Percentiles rank a stretch among this genome's conserved stretches.
Evolutionary conservation across 2,329 filamentous ascomycete species (phyloP).

Genomic region (Conoideocrella luteorostrata): DNA sequence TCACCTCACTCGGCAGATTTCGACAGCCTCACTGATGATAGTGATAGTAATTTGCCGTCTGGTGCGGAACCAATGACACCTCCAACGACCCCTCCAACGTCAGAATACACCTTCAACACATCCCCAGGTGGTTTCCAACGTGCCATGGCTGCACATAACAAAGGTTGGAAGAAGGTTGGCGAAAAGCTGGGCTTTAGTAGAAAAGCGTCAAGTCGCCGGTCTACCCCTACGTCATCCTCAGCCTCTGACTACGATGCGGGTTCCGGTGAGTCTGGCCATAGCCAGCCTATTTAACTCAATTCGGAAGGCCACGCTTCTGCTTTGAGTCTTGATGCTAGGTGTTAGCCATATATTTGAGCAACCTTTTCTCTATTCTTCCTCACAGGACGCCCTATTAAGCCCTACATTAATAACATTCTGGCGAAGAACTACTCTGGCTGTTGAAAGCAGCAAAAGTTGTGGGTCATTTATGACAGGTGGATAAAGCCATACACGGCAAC

Average conservation of each 20-base stretch:
- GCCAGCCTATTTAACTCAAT: slow-evolving; percentile 42
- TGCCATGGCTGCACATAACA: slow-evolving; percentile 47
- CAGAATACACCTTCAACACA: slow-evolving; percentile 46
- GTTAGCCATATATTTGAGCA: no score
- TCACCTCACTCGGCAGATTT: slow-evolving; percentile 41
- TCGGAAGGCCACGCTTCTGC: no score
- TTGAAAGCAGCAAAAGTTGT: no score
- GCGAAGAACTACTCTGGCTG: no score
- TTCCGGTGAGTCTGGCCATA: slow-evolving; percentile 28
- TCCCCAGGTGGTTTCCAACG: slow-evolving; percentile 49
- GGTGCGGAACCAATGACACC: slow-evolving; percentile 63
- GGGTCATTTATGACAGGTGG: not conserved
- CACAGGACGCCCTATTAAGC: no score
- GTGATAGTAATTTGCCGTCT: slow-evolving; percentile 50
- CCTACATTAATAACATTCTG: no score
- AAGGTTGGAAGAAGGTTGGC: slow-evolving; percentile 59
- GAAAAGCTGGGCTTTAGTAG: slow-evolving; percentile 53
- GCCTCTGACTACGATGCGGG: slow-evolving; percentile 29
- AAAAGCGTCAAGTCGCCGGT: slow-evolving; percentile 40
- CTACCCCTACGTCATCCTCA: slow-evolving; percentile 35
- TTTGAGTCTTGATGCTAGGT: no score
- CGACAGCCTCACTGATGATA: slow-evolving; percentile 58
- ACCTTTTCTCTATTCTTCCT: no score
- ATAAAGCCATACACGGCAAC: no score
- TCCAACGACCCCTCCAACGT: slow-evolving; percentile 63